Percentiles rank a stretch among this genome's conserved stretches.
phyloP scores from a whole-genome alignment of 2,329 filamentous ascomycete genomes.

The Exutisphaerella laricina region DNA sequence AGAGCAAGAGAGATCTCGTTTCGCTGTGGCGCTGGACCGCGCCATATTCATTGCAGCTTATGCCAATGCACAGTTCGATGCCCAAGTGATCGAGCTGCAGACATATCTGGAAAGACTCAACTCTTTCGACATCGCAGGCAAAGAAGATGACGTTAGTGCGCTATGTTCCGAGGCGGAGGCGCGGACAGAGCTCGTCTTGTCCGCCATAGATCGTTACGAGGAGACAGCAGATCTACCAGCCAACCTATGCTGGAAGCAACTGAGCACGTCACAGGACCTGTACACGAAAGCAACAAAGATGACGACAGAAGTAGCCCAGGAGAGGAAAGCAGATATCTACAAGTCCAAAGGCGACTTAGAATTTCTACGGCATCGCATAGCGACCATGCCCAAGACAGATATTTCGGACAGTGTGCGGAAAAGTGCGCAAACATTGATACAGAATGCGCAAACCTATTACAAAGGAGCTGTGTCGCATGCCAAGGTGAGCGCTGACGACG shows the following conservation, averaged over 20 bases:
- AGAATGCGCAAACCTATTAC: slow-evolving; percentile 55
- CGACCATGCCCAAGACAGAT: slow-evolving; percentile 29
- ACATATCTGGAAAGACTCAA: slow-evolving; percentile 48
- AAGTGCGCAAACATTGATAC: slow-evolving; percentile 45
- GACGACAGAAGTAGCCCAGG: slow-evolving; percentile 38
- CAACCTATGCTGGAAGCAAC: slow-evolving; percentile 46
- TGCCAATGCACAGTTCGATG: slow-evolving; percentile 53
- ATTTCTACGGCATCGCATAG: slow-evolving; percentile 49
- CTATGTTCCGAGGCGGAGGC: slow-evolving; percentile 35
- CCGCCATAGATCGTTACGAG: slow-evolving; percentile 24
- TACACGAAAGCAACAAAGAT: slow-evolving; percentile 50
- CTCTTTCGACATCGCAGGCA: slow-evolving; percentile 32
- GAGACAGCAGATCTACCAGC: slow-evolving; percentile 18
- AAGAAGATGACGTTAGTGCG: slow-evolving; percentile 52
- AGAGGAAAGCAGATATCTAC: slow-evolving; percentile 45
- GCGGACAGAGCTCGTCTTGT: slow-evolving; percentile 27
- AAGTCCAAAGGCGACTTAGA: slow-evolving; percentile 52
- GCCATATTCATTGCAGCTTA: slow-evolving; percentile 54
- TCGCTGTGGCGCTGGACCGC: slow-evolving; percentile 47
- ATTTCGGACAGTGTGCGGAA: slow-evolving; percentile 40
- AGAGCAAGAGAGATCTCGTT: slow-evolving; percentile 26
- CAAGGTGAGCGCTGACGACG: slow-evolving; percentile 21
- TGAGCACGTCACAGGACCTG: slow-evolving; percentile 47
- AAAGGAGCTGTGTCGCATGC: slow-evolving; percentile 43
- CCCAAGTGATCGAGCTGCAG: slow-evolving; percentile 43